These are phyloP conservation scores for Populus tremula DNA, from an alignment of 345 rosid genomes.

Conservation along the genomic window DNA sequence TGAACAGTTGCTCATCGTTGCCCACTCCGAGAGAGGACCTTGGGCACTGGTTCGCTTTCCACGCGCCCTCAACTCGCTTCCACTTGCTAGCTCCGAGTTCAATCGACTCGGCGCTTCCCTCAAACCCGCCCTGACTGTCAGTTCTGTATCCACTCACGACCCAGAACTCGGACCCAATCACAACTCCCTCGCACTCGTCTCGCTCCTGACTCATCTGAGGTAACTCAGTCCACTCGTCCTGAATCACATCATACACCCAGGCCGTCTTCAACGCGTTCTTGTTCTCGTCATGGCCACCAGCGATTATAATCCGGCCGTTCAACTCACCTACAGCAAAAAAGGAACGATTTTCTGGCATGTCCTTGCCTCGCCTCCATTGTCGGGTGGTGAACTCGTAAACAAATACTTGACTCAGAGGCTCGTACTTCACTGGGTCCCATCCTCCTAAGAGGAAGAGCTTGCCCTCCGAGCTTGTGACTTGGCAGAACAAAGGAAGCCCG, in stretches of 20 bases:
- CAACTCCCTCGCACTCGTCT: constrained; percentile 64
- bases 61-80: constrained; percentile 42
- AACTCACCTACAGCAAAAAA: constrained; percentile 51
- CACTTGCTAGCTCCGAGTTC: constrained; percentile 40
- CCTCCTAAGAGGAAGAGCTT: constrained; percentile 66
- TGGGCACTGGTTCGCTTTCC: constrained; percentile 43
- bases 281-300: constrained; percentile 69
- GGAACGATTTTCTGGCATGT: constrained; percentile 53
- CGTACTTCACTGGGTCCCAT: constrained; percentile 61
- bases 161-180: constrained; percentile 55
- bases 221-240: constrained; percentile 58
- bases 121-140: constrained; percentile 54
- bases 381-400: constrained; percentile 46
- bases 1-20: neutral
- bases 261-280: constrained; percentile 61
- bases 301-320: constrained; percentile 38
- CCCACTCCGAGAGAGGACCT: constrained; percentile 26
- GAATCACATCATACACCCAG: constrained; percentile 53
- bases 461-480: constrained; percentile 50
- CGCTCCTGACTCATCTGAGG: constrained; percentile 51
- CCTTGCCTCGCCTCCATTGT: constrained; percentile 50
- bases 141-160: constrained; percentile 66
- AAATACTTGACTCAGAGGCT: constrained; percentile 48
- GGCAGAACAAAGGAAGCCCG: constrained; percentile 66
- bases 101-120: constrained; percentile 45